Evolutionary conservation across 2,329 filamentous ascomycete species (phyloP), one percentile per base, ranked within the genome.

Genomic region (Fusarium graminum): DNA sequence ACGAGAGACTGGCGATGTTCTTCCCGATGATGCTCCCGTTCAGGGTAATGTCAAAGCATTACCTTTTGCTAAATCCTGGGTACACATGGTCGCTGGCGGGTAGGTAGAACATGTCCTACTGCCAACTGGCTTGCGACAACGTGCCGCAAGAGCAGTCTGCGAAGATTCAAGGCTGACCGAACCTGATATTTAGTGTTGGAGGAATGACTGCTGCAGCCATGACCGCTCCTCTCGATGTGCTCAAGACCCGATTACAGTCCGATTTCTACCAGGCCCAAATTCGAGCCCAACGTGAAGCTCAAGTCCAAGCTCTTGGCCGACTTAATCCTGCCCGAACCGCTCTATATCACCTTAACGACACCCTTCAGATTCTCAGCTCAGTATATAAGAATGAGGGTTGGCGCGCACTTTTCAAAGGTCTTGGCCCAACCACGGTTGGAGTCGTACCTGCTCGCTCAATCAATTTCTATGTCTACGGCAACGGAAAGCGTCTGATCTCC

Each of bases 391-490:
- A 88, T 19, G 94, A 97, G 77, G 94, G 94, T 22, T 90, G 90
- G 82, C 88, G 93, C 50, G 94, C 93, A 12, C 84, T 98, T 6
- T 98, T 97, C 84, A 97, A 97, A 77, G 94, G 94, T 22, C 85
- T 98, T 5, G 94, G 93, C 0, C 94, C 94, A 1, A 97, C 97
- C 77, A 83, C 97, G 9, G 85, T 95, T 9, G 94, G 94, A 56
- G 93, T 97, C 4, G 91, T 97, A 10, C 94, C 94, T 2, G 94
- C 94, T 17, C 86, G 93, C 62, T 90, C 91, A 51, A 97, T 97
- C 79, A 97, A 96, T 78, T 98, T 98, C 78, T 97, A 90, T 80
- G 89, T 92, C 14, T 97, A 97, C 76, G 93, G 93, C 49, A 98
- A 97, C 75, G 91, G 93, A 68, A 98, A 98, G 81, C 85, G 90